Base-by-base conservation (phyloP, 495 filamentous ascomycete genomes). In the Alectoria sarmentosa region DNA sequence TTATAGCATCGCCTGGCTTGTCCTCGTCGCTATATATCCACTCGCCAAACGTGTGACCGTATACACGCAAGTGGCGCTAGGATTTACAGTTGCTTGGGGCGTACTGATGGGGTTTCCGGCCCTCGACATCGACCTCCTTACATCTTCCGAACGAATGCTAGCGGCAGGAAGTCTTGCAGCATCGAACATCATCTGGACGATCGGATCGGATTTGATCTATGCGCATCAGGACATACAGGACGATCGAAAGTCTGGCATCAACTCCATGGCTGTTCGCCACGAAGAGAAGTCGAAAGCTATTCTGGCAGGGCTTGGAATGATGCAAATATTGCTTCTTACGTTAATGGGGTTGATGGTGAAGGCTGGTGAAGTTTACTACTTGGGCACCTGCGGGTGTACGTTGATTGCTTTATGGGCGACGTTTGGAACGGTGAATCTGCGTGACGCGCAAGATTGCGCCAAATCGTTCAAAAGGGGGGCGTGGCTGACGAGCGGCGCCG, bases 141-240 rank as follows among this genome's bases (percentile, higher is more conserved):
- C n/a, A n/a, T n/a, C n/a, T n/a, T n/a, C n/a, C n/a, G n/a, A n/a
- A n/a, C n/a, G n/a, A n/a, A n/a, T n/a, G n/a, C n/a, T n/a, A n/a
- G n/a, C n/a, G n/a, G n/a, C n/a, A n/a, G n/a, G n/a, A n/a, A n/a
- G n/a, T n/a, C n/a, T n/a, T n/a, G n/a, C n/a, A n/a, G 21, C 58
- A n/a, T 60, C 58, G 26, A 36, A 37, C 42, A 37, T 17, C 37
- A 21, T 42, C 34, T 60, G 58, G 58, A 60, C 58, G 6, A 60
- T 42, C 23, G 26, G 42, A 37, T 60, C 42, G 17, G 58, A 60
- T 13, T 42, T 19, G 37, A 60, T 60, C 37, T 60, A 60, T 42
- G 58, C 58, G 58, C 58, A 60, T 28, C 58, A 60, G 37, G 58
- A 60, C 26, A 60, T 60, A 1, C 58, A 41, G 39, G 58, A 60